A percentile compares a stretch with the other conserved stretches of the same genome.
Conservation (phyloP, 202 grass and related monocot species). For the Digitaria exilis region DNA sequence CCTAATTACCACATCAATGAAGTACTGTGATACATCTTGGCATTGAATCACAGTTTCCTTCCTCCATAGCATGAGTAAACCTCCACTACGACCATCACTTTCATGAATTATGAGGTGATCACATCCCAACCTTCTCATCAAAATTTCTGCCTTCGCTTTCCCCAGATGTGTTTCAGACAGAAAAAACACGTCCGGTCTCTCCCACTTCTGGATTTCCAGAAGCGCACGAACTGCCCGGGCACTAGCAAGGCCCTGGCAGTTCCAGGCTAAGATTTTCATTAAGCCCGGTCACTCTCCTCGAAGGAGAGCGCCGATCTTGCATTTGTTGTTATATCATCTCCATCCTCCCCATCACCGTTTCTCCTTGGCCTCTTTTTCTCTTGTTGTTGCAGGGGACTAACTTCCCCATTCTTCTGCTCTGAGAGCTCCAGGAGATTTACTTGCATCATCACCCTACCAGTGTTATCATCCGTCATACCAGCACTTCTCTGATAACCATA, state of each 20-base stretch:
- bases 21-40: background rate
- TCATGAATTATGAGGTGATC: background rate
- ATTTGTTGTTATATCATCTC: background rate
- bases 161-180: background rate
- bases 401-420: no score
- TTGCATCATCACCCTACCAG: no score
- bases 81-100: background rate
- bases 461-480: no score
- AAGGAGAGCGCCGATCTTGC: background rate
- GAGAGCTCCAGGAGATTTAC: no score
- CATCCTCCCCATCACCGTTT: background rate
- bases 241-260: no score
- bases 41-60: background rate
- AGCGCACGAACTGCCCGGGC: background rate
- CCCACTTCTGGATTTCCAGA: background rate
- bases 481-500: no score
- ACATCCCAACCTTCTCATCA: background rate
- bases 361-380: background rate
- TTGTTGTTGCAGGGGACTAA: background rate
- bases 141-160: background rate
- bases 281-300: background rate
- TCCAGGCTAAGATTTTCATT: background rate
- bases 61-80: background rate
- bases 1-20: background rate
- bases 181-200: background rate